phyloP scores from a whole-genome alignment of 2,329 filamentous ascomycete species.

The Arthroderma sp. region DNA sequence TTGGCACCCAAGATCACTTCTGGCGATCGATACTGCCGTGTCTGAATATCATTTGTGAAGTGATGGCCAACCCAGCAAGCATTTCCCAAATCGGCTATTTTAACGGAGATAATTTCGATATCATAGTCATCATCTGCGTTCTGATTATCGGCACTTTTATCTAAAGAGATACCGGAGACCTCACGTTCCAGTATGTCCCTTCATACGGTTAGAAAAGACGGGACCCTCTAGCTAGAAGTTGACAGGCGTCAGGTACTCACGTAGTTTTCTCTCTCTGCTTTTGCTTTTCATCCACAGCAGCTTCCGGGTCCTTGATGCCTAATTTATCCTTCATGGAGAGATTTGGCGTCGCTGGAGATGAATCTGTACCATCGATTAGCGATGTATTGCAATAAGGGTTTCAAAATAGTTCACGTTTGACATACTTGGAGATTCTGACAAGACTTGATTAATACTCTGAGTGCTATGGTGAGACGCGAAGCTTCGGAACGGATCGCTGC shows the following conservation, averaged over 20 bases:
- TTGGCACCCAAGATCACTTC: slow-evolving; percentile 94
- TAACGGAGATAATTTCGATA: slow-evolving; percentile 82
- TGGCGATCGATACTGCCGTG: slow-evolving; percentile 88
- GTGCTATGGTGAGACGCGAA: slow-evolving; percentile 45
- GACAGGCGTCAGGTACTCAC: slow-evolving; percentile 43
- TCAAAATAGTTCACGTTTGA: slow-evolving; percentile 17
- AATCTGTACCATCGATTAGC: slow-evolving; percentile 9
- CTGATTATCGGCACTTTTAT: slow-evolving; percentile 59
- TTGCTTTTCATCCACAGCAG: slow-evolving; percentile 50
- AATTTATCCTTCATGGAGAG: slow-evolving; percentile 49
- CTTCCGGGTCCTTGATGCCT: slow-evolving; percentile 40
- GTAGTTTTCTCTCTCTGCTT: slow-evolving; percentile 85
- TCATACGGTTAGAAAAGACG: neutral
- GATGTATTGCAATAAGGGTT: slow-evolving; percentile 12
- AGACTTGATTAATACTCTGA: slow-evolving; percentile 64
- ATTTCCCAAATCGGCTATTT: slow-evolving; percentile 96
- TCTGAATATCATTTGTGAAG: slow-evolving; percentile 99
- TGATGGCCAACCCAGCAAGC: slow-evolving; percentile 98
- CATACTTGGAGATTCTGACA: slow-evolving; percentile 58
- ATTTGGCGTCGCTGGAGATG: slow-evolving; percentile 3
- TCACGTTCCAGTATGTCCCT: slow-evolving; percentile 85
- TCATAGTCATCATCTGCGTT: slow-evolving; percentile 41
- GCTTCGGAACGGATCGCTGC: slow-evolving; percentile 54
- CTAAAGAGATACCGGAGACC: slow-evolving; percentile 86
- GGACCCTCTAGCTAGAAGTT: neutral